Conservation (phyloP, 2,329 filamentous ascomycete species). For the Neoarthrinium moseri region DNA sequence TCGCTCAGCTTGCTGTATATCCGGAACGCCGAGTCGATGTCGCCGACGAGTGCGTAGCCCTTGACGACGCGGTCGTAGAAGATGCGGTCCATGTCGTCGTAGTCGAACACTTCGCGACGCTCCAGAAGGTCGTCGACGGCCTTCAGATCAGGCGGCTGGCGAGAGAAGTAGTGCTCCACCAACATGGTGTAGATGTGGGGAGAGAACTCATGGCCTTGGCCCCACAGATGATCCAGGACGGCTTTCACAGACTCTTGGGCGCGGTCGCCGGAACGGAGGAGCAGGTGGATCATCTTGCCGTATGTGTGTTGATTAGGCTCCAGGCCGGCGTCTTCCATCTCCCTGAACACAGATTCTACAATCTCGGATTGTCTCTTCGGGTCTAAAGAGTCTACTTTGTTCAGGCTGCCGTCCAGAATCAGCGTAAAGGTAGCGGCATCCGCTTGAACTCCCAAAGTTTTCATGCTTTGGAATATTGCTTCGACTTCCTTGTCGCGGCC, state of each 20-base stretch:
- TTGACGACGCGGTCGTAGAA: constrained; percentile 49
- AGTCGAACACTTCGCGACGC: constrained; percentile 33
- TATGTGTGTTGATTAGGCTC: constrained; percentile 63
- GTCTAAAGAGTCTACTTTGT: constrained; percentile 34
- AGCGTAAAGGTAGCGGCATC: constrained; percentile 73
- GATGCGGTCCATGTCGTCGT: constrained; percentile 44
- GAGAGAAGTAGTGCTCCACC: constrained; percentile 63
- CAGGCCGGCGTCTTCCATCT: constrained; percentile 58
- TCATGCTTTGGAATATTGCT: constrained; percentile 59
- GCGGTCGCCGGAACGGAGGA: constrained; percentile 47
- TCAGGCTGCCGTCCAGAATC: constrained; percentile 61
- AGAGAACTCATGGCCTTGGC: constrained; percentile 50
- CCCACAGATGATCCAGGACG: constrained; percentile 62
- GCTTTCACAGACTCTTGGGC: constrained; percentile 52
- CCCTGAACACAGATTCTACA: constrained; percentile 35
- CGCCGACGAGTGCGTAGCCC: constrained; percentile 58
- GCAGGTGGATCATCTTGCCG: constrained; percentile 65
- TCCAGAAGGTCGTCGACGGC: constrained; percentile 61
- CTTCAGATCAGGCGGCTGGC: constrained; percentile 54
- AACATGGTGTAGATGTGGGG: constrained; percentile 74
- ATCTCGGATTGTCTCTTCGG: constrained; percentile 46
- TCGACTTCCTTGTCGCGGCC: constrained; percentile 47
- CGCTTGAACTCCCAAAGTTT: constrained; percentile 48
- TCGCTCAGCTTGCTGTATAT: constrained; percentile 45
- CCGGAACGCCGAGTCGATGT: constrained; percentile 46